Conservation (phyloP, 1,284 basidiomycete species). For the Omphalotus olearius region DNA sequence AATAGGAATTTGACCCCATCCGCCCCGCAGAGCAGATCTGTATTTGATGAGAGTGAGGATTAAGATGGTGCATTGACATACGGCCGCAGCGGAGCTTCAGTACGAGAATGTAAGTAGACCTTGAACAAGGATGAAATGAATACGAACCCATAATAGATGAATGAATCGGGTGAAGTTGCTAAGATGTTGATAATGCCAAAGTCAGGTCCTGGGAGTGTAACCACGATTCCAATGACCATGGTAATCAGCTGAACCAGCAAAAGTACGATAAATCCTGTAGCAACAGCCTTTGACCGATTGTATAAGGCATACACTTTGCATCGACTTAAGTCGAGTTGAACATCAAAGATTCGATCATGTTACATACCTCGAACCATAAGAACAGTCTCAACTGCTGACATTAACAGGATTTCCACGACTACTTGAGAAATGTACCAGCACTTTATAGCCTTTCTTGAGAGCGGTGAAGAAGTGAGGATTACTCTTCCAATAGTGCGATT, state of each 20-base stretch:
- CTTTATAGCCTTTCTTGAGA: not conserved
- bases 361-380: constrained; percentile 3
- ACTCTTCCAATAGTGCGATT: not conserved
- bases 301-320: not conserved
- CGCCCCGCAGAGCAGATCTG: not conserved
- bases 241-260: not conserved
- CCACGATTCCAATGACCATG: not conserved
- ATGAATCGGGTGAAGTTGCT: not conserved
- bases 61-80: constrained; percentile 1
- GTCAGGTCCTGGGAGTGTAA: not conserved
- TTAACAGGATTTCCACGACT: not conserved
- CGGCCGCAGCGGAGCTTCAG: not conserved
- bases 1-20: constrained; percentile 6
- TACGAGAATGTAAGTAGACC: not conserved
- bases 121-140: not conserved
- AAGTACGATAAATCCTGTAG: not conserved
- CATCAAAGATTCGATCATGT: not conserved
- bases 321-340: not conserved
- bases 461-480: not conserved
- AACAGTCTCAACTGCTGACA: not conserved
- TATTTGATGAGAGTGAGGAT: constrained; percentile 2
- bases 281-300: not conserved
- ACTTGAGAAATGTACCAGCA: not conserved
- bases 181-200: not conserved
- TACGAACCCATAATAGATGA: constrained; percentile 7